phyloP scores from a whole-genome alignment of 768 basidiomycete genomes.

The Lactarius sanguifluus region DNA sequence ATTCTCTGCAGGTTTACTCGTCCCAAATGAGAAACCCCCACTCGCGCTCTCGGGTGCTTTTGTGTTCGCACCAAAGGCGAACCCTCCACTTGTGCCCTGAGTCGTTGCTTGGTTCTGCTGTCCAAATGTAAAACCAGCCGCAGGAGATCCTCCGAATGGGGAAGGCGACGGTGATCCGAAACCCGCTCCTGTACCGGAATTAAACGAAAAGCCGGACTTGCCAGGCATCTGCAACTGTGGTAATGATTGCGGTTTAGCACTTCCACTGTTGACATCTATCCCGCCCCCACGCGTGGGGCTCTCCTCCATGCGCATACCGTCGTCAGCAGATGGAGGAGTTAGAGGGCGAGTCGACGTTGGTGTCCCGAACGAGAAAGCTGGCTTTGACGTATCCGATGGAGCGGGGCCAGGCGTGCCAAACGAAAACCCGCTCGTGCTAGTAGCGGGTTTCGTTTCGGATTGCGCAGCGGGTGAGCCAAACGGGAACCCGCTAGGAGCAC shows the following conservation, averaged over 20 bases:
- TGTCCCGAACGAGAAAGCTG: slow-evolving; percentile 56
- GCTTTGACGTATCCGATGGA: slow-evolving; percentile 33
- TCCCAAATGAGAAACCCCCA: slow-evolving; percentile 39
- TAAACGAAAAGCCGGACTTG: slow-evolving; percentile 25
- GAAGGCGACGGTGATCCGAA: slow-evolving; percentile 22
- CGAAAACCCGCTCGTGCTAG: slow-evolving; percentile 38
- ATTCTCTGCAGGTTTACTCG: slow-evolving; percentile 23
- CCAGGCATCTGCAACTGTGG: slow-evolving; percentile 26
- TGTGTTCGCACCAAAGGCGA: slow-evolving; percentile 48
- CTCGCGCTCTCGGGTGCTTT: slow-evolving; percentile 33
- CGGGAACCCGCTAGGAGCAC: slow-evolving; percentile 17
- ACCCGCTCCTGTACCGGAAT: slow-evolving; percentile 9
- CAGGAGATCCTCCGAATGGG: slow-evolving; percentile 25
- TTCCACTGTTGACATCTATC: slow-evolving; percentile 44
- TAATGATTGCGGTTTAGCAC: slow-evolving; percentile 25
- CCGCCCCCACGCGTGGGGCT: slow-evolving; percentile 56
- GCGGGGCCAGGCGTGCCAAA: slow-evolving; percentile 45
- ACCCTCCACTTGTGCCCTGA: slow-evolving; percentile 40
- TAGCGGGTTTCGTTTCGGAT: slow-evolving; percentile 15
- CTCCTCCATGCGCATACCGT: slow-evolving; percentile 79
- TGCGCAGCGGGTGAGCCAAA: slow-evolving; percentile 32
- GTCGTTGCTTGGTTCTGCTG: slow-evolving; percentile 32
- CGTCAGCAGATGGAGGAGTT: slow-evolving; percentile 65
- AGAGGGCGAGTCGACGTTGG: slow-evolving; percentile 47
- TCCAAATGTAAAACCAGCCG: slow-evolving; percentile 45